Base-by-base conservation (phyloP, 2,329 filamentous ascomycete species). In the Diplodia seriata region DNA sequence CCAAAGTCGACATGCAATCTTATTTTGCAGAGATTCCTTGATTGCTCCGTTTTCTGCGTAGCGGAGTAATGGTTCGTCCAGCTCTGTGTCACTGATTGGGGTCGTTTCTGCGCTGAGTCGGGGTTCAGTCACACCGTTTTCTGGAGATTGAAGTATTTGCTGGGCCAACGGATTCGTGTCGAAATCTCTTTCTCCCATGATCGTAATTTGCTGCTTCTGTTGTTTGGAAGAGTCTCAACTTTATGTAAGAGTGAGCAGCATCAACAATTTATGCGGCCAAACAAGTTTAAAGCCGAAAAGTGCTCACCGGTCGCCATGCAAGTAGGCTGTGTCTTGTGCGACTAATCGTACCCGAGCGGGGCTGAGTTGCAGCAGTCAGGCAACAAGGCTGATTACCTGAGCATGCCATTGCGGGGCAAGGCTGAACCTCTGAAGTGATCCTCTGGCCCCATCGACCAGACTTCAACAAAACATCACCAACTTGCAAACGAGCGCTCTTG, bases 251-350 rank as follows among this genome's bases (percentile, higher is more conserved):
- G 3, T 26, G 14, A 33, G 8, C 31, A 33, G 8, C 5, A 7
- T 1, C 31, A 33, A 33, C 31, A 7, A 33, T 7, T 33, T 6
- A 33, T 33, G 31, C 6, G 31, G 31, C 31, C 3, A 33, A 29
- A 54, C 12, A 15, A 18, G 4, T 15, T 3, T 14, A 14, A 18
- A 26, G 26, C 18, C 29, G n/a, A 8, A 11, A n/a, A 4, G n/a
- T 18, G 6, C n/a, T 55, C 15, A 55, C 53, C 53, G 53, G 53
- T 55, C 53, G 53, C 53, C 53, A 36, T 29, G 53, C 36, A 29
- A 55, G 53, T 6, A 1, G 31, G 29, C 15, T 33, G 29, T 20
- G 53, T 9, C 15, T 18, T 8, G 2, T 26, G 23, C 23, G 23
- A 26, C 23, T 26, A 26, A 26, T 26, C 23, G 23, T 11, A 8